phyloP scores from a whole-genome alignment of 441 rosid genomes.

The Omphalea diandra region DNA sequence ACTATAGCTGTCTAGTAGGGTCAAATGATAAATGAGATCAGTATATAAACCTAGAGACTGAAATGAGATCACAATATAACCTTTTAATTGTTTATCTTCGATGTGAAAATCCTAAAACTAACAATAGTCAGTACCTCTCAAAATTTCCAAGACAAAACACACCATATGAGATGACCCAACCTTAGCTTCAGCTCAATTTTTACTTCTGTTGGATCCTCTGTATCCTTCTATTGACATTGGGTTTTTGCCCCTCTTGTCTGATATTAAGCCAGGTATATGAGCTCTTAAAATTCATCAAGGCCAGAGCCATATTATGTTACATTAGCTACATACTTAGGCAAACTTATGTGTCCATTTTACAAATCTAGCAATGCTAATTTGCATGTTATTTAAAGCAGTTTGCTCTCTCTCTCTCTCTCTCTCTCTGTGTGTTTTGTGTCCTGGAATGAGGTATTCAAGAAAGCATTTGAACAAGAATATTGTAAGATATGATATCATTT shows the following conservation, averaged over 20 bases:
- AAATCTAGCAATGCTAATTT: too few species aligned
- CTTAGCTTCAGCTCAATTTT: slow-evolving; percentile 80
- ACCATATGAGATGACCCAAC: slow-evolving; percentile 83
- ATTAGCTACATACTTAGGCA: neutral
- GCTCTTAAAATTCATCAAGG: neutral
- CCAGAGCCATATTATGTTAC: neutral
- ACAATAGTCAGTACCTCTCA: too few species aligned
- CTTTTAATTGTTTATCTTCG: too few species aligned
- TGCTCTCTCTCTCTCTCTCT: too few species aligned
- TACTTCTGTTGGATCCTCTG: slow-evolving; percentile 87
- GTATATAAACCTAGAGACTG: neutral
- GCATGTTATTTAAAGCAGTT: too few species aligned
- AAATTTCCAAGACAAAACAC: too few species aligned
- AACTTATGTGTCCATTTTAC: neutral
- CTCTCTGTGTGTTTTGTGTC: too few species aligned
- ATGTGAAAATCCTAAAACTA: too few species aligned
- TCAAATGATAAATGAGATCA: neutral
- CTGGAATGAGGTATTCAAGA: too few species aligned
- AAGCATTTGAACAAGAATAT: neutral
- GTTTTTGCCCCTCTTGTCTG: neutral
- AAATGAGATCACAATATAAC: too few species aligned
- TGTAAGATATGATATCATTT: neutral
- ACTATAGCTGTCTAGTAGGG: neutral
- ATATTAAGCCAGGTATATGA: neutral
- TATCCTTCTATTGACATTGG: neutral